Percentiles rank a stretch among this genome's conserved stretches.
These are phyloP conservation scores for Colletotrichum tofieldiae DNA, from an alignment of 2,329 filamentous ascomycete genomes.

Conservation along the genomic window DNA sequence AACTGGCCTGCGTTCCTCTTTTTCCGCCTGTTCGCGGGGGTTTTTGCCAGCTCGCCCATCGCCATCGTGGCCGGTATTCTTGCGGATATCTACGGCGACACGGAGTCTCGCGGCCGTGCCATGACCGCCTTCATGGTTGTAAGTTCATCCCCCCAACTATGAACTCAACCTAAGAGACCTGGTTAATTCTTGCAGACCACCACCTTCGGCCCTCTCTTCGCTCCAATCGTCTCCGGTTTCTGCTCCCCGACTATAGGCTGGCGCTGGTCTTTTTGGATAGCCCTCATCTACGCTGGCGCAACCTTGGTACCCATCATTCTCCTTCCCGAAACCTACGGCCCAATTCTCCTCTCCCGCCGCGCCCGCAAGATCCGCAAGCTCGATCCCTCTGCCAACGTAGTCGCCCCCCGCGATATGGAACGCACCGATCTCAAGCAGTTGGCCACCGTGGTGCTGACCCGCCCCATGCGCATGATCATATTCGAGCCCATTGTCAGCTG, in stretches of 20 bases:
- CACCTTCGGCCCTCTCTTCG: constrained; percentile 76
- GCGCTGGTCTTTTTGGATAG: constrained; percentile 82
- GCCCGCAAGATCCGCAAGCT: constrained; percentile 71
- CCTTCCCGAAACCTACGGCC: constrained; percentile 76
- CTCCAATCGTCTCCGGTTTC: constrained; percentile 77
- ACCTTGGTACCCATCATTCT: constrained; percentile 75
- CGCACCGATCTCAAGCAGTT: constrained; percentile 70
- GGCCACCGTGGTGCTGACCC: constrained; percentile 77
- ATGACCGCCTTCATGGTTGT: constrained; percentile 78
- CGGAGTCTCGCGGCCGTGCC: constrained; percentile 69
- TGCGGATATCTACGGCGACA: constrained; percentile 76
- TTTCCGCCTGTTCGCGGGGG: constrained; percentile 69
- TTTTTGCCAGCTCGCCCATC: constrained; percentile 72
- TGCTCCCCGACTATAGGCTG: constrained; percentile 72
- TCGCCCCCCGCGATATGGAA: constrained; percentile 76
- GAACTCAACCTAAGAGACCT: background rate
- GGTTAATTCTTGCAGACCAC: constrained; percentile 62
- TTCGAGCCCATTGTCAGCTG: constrained; percentile 82
- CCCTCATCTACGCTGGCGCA: constrained; percentile 75
- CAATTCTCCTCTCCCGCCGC: constrained; percentile 69
- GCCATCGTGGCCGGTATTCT: constrained; percentile 75
- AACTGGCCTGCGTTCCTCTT: constrained; percentile 68
- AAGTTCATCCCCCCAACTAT: constrained; percentile 44
- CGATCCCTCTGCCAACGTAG: constrained; percentile 65
- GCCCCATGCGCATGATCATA: constrained; percentile 80